Evolutionary conservation across 768 basidiomycete species (phyloP).

Genomic region (Multifurca ochricompacta): DNA sequence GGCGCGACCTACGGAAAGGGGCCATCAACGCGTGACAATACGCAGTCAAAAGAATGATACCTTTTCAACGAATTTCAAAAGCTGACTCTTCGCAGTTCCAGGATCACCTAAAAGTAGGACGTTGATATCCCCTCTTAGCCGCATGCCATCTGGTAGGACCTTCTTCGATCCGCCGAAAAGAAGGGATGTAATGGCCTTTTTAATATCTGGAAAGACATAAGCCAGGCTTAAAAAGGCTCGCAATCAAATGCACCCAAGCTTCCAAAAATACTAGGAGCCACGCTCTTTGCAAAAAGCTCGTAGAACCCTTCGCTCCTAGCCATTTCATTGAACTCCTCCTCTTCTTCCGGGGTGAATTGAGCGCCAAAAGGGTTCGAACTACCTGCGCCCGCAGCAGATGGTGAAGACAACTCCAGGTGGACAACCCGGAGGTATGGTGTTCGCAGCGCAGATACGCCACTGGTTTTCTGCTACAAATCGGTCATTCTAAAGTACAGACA

Average conservation of each 20-base stretch:
- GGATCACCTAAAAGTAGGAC: slow-evolving; percentile 95
- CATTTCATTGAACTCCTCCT: slow-evolving; percentile 93
- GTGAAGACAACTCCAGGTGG: slow-evolving; percentile 84
- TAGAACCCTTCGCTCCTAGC: slow-evolving; percentile 84
- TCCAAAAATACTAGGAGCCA: slow-evolving; percentile 95
- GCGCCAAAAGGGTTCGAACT: slow-evolving; percentile 79
- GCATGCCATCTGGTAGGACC: slow-evolving; percentile 93
- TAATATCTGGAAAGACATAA: slow-evolving; percentile 64
- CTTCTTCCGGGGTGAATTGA: slow-evolving; percentile 90
- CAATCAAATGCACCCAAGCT: slow-evolving; percentile 57
- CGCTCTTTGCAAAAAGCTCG: slow-evolving; percentile 87
- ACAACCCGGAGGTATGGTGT: slow-evolving; percentile 91
- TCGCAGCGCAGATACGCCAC: slow-evolving; percentile 82
- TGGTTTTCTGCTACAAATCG: slow-evolving; percentile 47
- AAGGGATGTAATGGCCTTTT: slow-evolving; percentile 95
- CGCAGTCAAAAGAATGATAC: slow-evolving; percentile 27
- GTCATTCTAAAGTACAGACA: not conserved
- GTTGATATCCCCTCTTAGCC: slow-evolving; percentile 95
- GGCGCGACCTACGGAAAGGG: slow-evolving; percentile 67
- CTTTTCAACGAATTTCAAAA: slow-evolving; percentile 98
- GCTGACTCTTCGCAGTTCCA: slow-evolving; percentile 95
- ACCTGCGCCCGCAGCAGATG: slow-evolving; percentile 57
- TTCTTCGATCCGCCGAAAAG: slow-evolving; percentile 97
- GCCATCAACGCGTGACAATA: not conserved
- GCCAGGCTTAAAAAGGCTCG: not conserved